Evolutionary conservation across 495 filamentous ascomycete genomes (phyloP).

Genomic region (Aspergillus incahuasiensis): DNA sequence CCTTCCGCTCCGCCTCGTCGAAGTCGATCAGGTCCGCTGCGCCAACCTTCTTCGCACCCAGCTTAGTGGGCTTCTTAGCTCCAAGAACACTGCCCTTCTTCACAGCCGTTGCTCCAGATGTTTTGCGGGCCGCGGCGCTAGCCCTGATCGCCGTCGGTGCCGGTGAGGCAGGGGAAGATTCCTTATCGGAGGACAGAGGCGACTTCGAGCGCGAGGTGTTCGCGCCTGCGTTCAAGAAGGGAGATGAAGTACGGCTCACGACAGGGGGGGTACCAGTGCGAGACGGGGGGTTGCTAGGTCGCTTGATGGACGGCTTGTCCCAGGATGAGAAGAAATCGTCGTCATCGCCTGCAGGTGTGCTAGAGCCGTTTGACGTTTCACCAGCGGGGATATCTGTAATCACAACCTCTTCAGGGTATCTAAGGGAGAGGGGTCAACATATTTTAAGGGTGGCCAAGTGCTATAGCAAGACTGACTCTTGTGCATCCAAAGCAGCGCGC

Average conservation of each 20-base stretch:
- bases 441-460: background rate
- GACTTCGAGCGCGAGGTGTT: conserved; percentile 75
- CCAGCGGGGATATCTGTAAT: conserved; percentile 69
- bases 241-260: conserved; percentile 77
- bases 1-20: conserved; percentile 93
- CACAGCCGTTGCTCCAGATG: conserved; percentile 50
- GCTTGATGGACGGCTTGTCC: conserved; percentile 97
- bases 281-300: conserved; percentile 88
- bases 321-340: conserved; percentile 99
- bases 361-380: conserved; percentile 54
- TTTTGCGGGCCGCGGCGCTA: conserved; percentile 73
- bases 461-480: conserved; percentile 56
- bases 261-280: conserved; percentile 85
- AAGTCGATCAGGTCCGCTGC: conserved; percentile 79
- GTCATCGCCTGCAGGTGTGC: conserved; percentile 73
- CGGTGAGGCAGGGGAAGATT: conserved; percentile 34
- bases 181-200: conserved; percentile 63
- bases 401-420: conserved; percentile 81
- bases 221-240: conserved; percentile 71
- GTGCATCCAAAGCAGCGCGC: conserved; percentile 72
- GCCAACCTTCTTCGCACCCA: conserved; percentile 88
- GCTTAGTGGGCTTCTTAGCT: conserved; percentile 80
- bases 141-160: conserved; percentile 63
- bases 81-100: conserved; percentile 82
- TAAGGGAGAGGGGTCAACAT: conserved; percentile 26